Conservation (phyloP, 257 asterid genomes). For the Anisodus tanguticus region DNA sequence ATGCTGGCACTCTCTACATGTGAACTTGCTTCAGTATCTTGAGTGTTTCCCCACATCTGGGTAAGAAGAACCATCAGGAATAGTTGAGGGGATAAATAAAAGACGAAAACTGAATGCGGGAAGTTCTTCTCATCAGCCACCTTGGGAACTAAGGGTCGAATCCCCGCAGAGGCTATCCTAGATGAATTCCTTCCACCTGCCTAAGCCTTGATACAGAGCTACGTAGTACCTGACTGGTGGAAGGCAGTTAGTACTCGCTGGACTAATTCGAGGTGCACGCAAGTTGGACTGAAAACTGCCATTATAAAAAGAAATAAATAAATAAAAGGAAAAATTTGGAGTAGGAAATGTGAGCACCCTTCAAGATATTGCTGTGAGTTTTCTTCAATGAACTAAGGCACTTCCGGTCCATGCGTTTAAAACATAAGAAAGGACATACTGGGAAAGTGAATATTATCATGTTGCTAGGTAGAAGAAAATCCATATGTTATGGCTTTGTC, state of each 20-base stretch:
- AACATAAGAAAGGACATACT: neutral
- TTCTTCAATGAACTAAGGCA: neutral
- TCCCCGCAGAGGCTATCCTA: neutral
- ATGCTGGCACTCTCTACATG: neutral
- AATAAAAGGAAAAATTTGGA: neutral
- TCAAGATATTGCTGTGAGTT: slow-evolving; percentile 17
- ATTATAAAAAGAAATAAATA: neutral
- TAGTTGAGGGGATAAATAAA: neutral
- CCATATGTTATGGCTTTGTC: neutral
- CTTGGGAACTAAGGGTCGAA: slow-evolving; percentile 11
- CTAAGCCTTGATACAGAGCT: neutral
- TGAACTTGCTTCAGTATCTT: neutral
- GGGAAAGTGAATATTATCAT: neutral
- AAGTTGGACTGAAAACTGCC: neutral
- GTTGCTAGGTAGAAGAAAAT: neutral
- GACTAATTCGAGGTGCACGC: neutral
- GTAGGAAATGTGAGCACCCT: slow-evolving; percentile 9
- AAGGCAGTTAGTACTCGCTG: neutral
- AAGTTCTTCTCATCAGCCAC: neutral
- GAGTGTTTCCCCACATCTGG: neutral
- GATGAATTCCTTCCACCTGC: neutral
- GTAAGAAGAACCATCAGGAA: neutral
- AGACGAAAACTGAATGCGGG: neutral
- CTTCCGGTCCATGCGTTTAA: slow-evolving; percentile 15
- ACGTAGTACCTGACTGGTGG: neutral